phyloP scores from a whole-genome alignment of 352 stramenopile genomes.

The Phytophthora pini region DNA sequence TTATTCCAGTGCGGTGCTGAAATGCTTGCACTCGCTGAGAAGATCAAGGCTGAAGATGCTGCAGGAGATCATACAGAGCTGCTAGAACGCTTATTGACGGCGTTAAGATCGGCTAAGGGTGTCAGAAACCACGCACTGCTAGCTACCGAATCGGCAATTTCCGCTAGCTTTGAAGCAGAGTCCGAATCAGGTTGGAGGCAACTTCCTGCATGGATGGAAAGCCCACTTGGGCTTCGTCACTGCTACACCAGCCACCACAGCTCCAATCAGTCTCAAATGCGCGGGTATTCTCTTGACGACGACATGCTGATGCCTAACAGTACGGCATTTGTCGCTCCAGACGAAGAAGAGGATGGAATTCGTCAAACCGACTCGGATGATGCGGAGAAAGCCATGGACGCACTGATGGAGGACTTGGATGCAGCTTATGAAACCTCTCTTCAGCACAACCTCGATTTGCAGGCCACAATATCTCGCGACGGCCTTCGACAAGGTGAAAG shows the following conservation, averaged over 20 bases:
- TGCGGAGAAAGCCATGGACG: constrained; percentile 52
- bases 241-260: constrained; percentile 36
- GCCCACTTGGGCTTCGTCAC: constrained; percentile 53
- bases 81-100: constrained; percentile 45
- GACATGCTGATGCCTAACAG: constrained; percentile 45
- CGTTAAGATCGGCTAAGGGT: constrained; percentile 54
- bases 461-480: constrained; percentile 55
- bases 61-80: constrained; percentile 10
- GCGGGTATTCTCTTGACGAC: constrained; percentile 55
- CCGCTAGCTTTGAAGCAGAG: constrained; percentile 14
- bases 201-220: constrained; percentile 49
- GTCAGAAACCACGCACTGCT: constrained; percentile 57
- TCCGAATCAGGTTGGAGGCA: constrained; percentile 36
- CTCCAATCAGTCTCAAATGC: constrained; percentile 32
- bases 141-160: constrained; percentile 29
- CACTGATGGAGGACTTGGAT: constrained; percentile 59
- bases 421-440: constrained; percentile 49
- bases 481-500: constrained; percentile 51
- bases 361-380: constrained; percentile 31
- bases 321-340: constrained; percentile 39
- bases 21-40: constrained; percentile 51
- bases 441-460: constrained; percentile 41
- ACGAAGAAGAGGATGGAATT: constrained; percentile 35
- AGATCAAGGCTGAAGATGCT: constrained; percentile 27
- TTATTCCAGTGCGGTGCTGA: constrained; percentile 65